Base-by-base conservation (phyloP, 2,329 filamentous ascomycete genomes). In the Ophiognomonia clavigignenti-juglandacearum region DNA sequence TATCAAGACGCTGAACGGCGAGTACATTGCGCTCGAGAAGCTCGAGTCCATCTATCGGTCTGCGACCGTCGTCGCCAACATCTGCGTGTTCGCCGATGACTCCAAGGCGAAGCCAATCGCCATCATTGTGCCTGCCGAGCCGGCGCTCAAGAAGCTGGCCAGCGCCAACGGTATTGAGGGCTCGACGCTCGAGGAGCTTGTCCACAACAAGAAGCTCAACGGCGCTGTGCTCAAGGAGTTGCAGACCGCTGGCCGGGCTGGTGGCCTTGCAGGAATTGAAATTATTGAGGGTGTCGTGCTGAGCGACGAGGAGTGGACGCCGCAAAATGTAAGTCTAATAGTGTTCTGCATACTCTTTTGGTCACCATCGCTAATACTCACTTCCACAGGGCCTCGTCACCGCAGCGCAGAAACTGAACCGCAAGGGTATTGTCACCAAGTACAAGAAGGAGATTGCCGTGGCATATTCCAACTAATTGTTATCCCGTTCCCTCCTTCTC, bases 11-110 rank as follows among this genome's bases (percentile, higher is more conserved):
- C 74, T 85, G 47, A 85, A 87, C 57, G 86, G 86, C 60, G 86
- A 91, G 70, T 91, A 91, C 68, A 89, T 91, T 64, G 86, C 86
- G 3, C 74, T 91, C 10, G 86, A 91, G 74, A 91, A 85, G 67
- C 71, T 77, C 47, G 74, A 77, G 62, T 74, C 73, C 16, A 63
- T 75, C 50, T 77, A 77, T 64, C 73, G 75, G 19, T 70, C 75
- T 20, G 64, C 71, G 5, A 56, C 61, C 14, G 67, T 78, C 8
- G 75, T 79, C 10, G 72, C 66, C 53, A 79, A 79, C 59, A 78
- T 79, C 52, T 78, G 75, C 63, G 72, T 78, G 19, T 75, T 78
- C 52, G 75, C 75, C 46, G 74, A 77, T 52, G 59, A 65, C 45
- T 65, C 67, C 46, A 70, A 76, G 61, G 63, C 69, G 45, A 77